These are phyloP conservation scores for Avena eriantha DNA, from an alignment of 176 grass and related monocot species.

Conservation along the genomic window DNA sequence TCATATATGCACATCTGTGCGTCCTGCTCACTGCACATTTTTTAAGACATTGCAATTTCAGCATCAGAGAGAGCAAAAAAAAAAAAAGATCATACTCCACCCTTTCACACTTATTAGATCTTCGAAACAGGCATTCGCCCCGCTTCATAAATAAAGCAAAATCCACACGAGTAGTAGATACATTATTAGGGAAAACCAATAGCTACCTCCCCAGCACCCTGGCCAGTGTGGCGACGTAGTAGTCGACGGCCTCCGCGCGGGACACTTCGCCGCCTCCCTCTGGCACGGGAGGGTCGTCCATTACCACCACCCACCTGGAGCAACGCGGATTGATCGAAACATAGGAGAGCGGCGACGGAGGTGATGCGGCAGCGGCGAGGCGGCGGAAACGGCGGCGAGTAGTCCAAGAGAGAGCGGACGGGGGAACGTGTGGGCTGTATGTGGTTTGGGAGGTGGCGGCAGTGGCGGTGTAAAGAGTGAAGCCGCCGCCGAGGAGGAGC, in stretches of 20 bases:
- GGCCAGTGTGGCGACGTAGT: constrained; percentile 68
- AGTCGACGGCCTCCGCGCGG: constrained; percentile 67
- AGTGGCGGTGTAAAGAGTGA: neutral
- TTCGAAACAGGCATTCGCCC: no score
- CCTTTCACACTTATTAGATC: neutral
- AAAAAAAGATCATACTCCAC: neutral
- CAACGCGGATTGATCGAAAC: neutral
- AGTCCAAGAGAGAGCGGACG: constrained; percentile 14
- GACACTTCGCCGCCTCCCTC: constrained; percentile 39
- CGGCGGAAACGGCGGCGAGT: neutral
- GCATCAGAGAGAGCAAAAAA: neutral
- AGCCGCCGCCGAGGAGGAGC: neutral
- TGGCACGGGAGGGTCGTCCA: constrained; percentile 43
- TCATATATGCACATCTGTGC: constrained; percentile 83
- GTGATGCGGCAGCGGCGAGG: constrained; percentile 36
- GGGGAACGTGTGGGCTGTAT: neutral
- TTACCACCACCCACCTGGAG: constrained; percentile 65
- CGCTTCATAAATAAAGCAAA: no score
- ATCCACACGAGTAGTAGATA: no score
- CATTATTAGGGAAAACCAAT: neutral
- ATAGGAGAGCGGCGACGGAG: constrained; percentile 12
- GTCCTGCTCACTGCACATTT: constrained; percentile 57
- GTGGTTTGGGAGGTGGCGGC: neutral
- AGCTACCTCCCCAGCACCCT: constrained; percentile 66
- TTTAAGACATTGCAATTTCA: neutral